Evolutionary conservation across 2,329 filamentous ascomycete species (phyloP), one percentile per base, ranked within the genome.

Genomic region (Cryphonectria naterciae): DNA sequence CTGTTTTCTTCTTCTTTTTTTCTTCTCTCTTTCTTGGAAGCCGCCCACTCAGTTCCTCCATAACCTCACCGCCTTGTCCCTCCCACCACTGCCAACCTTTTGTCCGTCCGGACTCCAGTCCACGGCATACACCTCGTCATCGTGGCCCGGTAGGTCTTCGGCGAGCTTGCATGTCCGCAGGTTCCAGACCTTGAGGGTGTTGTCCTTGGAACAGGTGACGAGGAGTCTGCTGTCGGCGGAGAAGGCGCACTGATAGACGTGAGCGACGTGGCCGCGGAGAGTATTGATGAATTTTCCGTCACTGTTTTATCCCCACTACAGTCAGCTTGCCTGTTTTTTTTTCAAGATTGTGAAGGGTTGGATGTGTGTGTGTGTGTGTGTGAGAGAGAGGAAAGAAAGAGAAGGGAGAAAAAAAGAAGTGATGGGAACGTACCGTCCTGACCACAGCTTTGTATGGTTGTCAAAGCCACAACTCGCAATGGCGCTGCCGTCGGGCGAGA

Each of bases 41-140:
- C 32, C 6, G 22, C 28, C 15, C 49, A 35, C 65, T 77, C 82
- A 92, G 78, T 91, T 89, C 75, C 88, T 85, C 90, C 90, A 92
- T 58, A 91, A 80, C 74, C 89, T 84, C 28, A 92, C 88, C 2
- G 89, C 89, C 80, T 97, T 98, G 80, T 99, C 96, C 79, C 95
- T 95, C 13, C 96, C 96, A 68, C 95, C 96, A 79, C 94, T 97
- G 25, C 91, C 94, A 22, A 98, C 95, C 76, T 91, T 91, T 75
- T 93, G 88, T 11, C 96, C 96, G 79, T 98, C 95, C 0, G 94
- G 92, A 75, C 93, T 95, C 96, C 95, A 98, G 79, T 98, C 95
- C 17, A 98, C 91, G 0, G 95, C 94, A 80, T 95, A 98, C 0
- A 98, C 95, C 80, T 98, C 93, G 77, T 97, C 95, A 79, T 93